Evolutionary conservation across 1,284 basidiomycete species (phyloP), one percentile per base, ranked within the genome.

Genomic region (Microbotryomycetes sp.): DNA sequence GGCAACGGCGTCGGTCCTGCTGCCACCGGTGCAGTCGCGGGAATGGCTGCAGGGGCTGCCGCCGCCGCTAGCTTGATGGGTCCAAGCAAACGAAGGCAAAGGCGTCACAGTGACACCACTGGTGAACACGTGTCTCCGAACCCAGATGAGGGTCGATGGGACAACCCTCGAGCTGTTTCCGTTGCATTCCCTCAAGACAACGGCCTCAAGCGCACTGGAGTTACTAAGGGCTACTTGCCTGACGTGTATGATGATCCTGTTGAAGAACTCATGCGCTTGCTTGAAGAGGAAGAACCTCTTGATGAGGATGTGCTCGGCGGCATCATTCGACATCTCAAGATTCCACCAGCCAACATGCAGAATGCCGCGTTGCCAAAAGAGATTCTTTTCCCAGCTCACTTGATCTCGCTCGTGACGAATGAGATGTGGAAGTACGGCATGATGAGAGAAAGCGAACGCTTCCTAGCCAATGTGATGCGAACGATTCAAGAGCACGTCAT

Each of bases 361-460:
- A 96, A 91, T 73, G 90, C 92, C 1, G 90, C 92, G 22, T 86
- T 87, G 30, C 87, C 93, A 65, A 98, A 97, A 78, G 96, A 99
- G 77, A 93, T 98, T 58, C 81, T 99, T 48, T 99, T 98, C 87
- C 96, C 96, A 4, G 94, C 96, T n/a, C 97, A 98, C 76, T 83
- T 99, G 63, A 98, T 98, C 77, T 92, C 89, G 72, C 80, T 98
- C 54, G 88, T 97, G 63, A 96, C 92, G 23, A 99, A 98, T 77
- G 96, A 98, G 78, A 98, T 98, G 94, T 99, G 96, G 96, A 97
- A 97, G 79, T 92, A 97, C 73, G 92, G 93, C 29, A 84, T 99
- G 72, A 97, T 98, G 70, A 83, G 86, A 28, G 94, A 98, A 77
- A 96, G 92, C 77, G 96, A 98, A 76, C 83, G 93, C 45, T 98